Evolutionary conservation across 305 asterid species (phyloP).

Genomic region (Rubia peregrina): DNA sequence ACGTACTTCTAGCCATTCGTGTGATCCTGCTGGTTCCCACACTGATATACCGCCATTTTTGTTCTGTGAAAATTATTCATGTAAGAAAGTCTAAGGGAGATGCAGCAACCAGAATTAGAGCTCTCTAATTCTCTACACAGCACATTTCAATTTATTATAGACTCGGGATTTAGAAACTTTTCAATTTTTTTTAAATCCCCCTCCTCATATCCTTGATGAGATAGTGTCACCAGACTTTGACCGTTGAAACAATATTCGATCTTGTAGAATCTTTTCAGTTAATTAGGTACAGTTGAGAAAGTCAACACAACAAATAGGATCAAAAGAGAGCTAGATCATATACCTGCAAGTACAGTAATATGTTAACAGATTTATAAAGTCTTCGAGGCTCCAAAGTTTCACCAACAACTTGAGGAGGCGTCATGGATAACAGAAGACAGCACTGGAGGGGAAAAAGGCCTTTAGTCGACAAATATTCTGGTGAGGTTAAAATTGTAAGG

Average conservation of each 20-base stretch:
- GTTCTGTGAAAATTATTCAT: constrained; percentile 38
- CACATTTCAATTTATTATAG: no score
- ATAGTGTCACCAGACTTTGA: no score
- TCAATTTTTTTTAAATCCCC: no score
- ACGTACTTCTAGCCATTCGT: constrained; percentile 71
- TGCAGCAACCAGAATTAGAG: no score
- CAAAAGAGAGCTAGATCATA: not conserved
- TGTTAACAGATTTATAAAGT: constrained; percentile 56
- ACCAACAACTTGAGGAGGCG: constrained; percentile 52
- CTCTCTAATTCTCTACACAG: no score
- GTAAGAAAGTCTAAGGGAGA: not conserved
- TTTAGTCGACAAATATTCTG: not conserved
- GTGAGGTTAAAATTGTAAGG: not conserved
- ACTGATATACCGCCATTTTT: constrained; percentile 81
- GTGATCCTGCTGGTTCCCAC: constrained; percentile 97
- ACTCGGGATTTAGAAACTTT: not conserved
- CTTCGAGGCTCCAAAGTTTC: constrained; percentile 41
- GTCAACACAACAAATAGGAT: not conserved
- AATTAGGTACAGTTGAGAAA: not conserved
- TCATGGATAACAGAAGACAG: constrained; percentile 44
- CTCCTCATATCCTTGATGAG: no score
- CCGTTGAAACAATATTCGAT: no score
- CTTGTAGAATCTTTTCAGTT: not conserved
- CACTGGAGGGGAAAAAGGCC: constrained; percentile 31
- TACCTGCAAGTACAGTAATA: constrained; percentile 56